These are phyloP conservation scores for Tuber borchii DNA, from an alignment of 495 filamentous ascomycete species.

Conservation along the genomic window DNA sequence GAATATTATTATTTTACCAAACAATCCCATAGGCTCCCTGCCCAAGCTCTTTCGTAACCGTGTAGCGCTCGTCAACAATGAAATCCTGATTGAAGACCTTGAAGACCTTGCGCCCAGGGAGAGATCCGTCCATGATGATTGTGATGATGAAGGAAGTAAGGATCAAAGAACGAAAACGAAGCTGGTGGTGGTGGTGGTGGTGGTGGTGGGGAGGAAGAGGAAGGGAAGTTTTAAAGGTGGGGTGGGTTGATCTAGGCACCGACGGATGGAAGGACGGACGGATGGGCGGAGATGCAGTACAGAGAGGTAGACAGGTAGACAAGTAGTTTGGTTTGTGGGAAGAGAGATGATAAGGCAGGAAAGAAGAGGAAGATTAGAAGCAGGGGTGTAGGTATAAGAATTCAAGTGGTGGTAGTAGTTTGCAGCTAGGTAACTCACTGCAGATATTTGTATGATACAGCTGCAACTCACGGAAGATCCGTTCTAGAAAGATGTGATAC, in stretches of 20 bases:
- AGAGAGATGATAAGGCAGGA: too few relatives aligned
- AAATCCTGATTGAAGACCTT: constrained; percentile 99
- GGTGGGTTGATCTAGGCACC: background rate
- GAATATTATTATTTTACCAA: constrained; percentile 61
- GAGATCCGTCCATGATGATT: constrained; percentile 40
- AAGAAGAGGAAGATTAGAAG: background rate
- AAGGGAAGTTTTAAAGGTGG: background rate
- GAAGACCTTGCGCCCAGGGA: constrained; percentile 87
- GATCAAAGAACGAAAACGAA: background rate
- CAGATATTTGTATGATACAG: background rate
- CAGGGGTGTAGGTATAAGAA: background rate
- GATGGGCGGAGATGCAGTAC: background rate
- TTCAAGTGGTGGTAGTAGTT: background rate
- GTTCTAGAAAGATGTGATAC: background rate
- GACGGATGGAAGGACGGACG: background rate
- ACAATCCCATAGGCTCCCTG: constrained; percentile 98
- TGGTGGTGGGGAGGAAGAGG: background rate
- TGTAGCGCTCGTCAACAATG: constrained; percentile 95
- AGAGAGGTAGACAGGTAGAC: background rate
- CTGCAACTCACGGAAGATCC: background rate
- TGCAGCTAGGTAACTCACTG: background rate
- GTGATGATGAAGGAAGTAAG: constrained; percentile 5
- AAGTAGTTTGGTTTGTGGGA: background rate
- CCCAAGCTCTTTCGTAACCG: constrained; percentile 95
- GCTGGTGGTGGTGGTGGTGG: background rate